phyloP scores from a whole-genome alignment of 2,329 filamentous ascomycete genomes.

The Hirsutella rhossiliensis region DNA sequence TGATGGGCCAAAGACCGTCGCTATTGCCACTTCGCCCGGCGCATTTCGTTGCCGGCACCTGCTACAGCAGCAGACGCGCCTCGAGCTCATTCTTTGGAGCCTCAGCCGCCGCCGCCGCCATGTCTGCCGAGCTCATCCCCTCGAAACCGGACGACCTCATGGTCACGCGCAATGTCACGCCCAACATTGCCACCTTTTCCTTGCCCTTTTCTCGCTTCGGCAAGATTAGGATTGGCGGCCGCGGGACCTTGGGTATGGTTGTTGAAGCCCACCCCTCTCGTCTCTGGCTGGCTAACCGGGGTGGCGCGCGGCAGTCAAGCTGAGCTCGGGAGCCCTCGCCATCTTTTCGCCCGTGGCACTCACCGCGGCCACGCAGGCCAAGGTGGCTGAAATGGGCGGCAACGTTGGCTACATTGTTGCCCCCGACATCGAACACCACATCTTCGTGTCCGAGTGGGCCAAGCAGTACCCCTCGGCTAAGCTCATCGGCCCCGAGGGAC shows the following conservation, averaged over 20 bases:
- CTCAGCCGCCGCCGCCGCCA: conserved; percentile 13
- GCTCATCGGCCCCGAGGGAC: conserved; percentile 70
- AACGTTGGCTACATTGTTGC: conserved; percentile 76
- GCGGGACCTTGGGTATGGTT: conserved; percentile 76
- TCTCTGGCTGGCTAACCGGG: background rate
- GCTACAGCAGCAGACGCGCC: background rate
- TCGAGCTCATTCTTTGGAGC: background rate
- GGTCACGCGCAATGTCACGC: conserved; percentile 78
- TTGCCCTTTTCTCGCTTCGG: conserved; percentile 79
- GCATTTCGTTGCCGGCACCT: background rate
- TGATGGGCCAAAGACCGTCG: background rate
- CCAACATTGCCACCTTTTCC: conserved; percentile 66
- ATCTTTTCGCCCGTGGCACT: conserved; percentile 88
- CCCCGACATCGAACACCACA: conserved; percentile 86
- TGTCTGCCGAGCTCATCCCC: conserved; percentile 55
- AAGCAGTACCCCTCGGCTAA: conserved; percentile 65
- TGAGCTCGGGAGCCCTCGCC: conserved; percentile 66
- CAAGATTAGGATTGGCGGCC: conserved; percentile 68
- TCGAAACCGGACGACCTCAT: conserved; percentile 68
- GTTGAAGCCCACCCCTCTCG: conserved; percentile 8
- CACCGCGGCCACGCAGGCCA: conserved; percentile 58
- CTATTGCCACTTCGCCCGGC: background rate
- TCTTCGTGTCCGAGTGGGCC: conserved; percentile 81
- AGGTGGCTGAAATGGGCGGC: conserved; percentile 52
- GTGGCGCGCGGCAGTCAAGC: conserved; percentile 45